Base-by-base conservation (phyloP, 441 rosid species). In the Croton setiger region DNA sequence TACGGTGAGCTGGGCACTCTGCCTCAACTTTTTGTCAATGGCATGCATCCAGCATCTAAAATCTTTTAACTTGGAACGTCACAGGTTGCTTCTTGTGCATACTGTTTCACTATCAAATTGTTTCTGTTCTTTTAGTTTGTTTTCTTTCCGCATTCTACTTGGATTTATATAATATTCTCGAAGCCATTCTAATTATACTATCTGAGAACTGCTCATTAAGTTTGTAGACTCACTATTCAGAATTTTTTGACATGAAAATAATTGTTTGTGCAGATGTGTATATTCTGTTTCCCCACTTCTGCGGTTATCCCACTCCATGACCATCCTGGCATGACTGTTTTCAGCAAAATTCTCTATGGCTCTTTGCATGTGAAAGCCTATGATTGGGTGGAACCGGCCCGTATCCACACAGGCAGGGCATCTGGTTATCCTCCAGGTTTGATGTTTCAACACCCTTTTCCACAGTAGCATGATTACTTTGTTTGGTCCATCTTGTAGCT, bases 271-370 rank as follows among this genome's bases (percentile, higher is more conserved):
- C 90, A 94, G 98, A 94, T 94, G 87, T 94, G 98, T 74, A 77
- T 94, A 71, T 94, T 91, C 83, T 84, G 93, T 81, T 90, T 94
- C 84, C 97, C 98, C 62, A 87, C 96, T 51, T 91, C 98, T 8
- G 81, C 97, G 9, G 97, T 92, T 70, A 91, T 94, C 76, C 97
- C 96, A 10, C 86, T 94, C 52, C 97, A 94, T 62, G 96, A 94
- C 78, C 98, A 94, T 80, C 98, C 97, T 27, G 85, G 87, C 55
- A 94, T 94, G 97, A 81, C 94, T 35, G 97, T 94, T 23, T 85
- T 94, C 74, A 90, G 97, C 85, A 94, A 90, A 82, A 74, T 92
- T 75, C 92, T 94, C 5, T 94, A 88, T 61, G 97, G 98, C 7
- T 92, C 98, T 60, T 74, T 94, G 82, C 94, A 91, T 62, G 93